These are phyloP conservation scores for Ceratobasidium sp. DNA, from an alignment of 1,284 basidiomycete species.

Conservation along the genomic window DNA sequence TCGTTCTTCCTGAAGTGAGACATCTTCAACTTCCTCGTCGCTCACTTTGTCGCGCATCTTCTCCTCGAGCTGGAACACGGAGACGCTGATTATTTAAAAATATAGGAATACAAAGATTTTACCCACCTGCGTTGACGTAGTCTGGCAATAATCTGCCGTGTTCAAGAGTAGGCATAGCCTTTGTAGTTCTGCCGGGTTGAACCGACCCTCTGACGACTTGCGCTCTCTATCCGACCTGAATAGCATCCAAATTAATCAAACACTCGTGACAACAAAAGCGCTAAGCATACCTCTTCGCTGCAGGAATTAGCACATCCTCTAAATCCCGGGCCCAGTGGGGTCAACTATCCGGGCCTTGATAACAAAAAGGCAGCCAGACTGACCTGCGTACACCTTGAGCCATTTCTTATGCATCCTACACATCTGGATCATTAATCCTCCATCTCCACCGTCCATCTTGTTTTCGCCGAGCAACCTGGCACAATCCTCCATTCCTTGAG, in stretches of 20 bases:
- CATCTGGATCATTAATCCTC: conserved; percentile 78
- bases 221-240: conserved; percentile 56
- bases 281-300: conserved; percentile 66
- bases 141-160: conserved; percentile 97
- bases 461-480: conserved; percentile 52
- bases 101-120: conserved; percentile 1
- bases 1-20: conserved; percentile 84
- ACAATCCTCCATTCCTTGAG: conserved; percentile 92
- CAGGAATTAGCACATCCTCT: conserved; percentile 85
- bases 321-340: background rate
- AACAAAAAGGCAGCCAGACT: conserved; percentile 47
- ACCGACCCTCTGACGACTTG: conserved; percentile 76
- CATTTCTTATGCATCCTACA: conserved; percentile 87
- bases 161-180: conserved; percentile 89
- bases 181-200: conserved; percentile 74
- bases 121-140: conserved; percentile 81
- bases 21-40: conserved; percentile 78
- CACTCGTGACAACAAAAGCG: background rate
- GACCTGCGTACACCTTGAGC: conserved; percentile 91
- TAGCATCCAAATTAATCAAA: background rate
- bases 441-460: conserved; percentile 61
- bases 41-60: conserved; percentile 92
- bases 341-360: background rate
- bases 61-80: conserved; percentile 25
- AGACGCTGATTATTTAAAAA: conserved; percentile 16